Percentiles rank a stretch among this genome's conserved stretches.
phyloP scores from a whole-genome alignment of 1,139 yeast genomes.

The Saccharomyces hybrid region DNA sequence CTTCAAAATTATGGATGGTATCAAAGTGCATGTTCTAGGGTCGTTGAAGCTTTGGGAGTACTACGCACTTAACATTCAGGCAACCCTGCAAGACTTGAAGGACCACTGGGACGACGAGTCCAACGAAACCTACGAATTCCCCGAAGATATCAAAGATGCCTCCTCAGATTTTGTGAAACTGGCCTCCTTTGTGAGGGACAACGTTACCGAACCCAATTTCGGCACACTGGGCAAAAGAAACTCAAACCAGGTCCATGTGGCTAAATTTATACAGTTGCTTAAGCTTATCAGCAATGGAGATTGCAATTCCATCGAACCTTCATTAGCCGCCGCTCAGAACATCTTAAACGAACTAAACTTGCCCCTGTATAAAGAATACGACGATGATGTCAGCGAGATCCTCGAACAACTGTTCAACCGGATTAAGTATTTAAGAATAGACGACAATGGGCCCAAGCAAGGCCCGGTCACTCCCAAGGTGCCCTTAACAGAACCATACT shows the following conservation, averaged over 20 bases:
- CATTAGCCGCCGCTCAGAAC: constrained; percentile 36
- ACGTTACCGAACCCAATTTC: constrained; percentile 37
- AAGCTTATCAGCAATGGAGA: constrained; percentile 31
- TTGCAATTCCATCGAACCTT: constrained; percentile 33
- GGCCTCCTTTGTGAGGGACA: constrained; percentile 43
- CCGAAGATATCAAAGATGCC: constrained; percentile 33
- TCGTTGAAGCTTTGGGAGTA: constrained; percentile 77
- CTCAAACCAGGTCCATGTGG: constrained; percentile 46
- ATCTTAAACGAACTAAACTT: constrained; percentile 72
- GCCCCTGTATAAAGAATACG: constrained; percentile 66
- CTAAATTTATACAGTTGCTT: constrained; percentile 42
- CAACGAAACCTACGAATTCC: constrained; percentile 26
- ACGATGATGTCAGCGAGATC: constrained; percentile 59
- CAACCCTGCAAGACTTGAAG: constrained; percentile 29
- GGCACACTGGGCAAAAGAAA: constrained; percentile 41
- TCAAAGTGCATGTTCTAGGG: constrained; percentile 58
- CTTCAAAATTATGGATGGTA: constrained; percentile 51
- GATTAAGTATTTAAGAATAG: constrained; percentile 67
- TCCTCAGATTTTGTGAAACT: constrained; percentile 35
- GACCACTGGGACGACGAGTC: constrained; percentile 17
- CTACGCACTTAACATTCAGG: constrained; percentile 57
- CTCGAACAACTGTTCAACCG: constrained; percentile 65
- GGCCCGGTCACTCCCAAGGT: constrained; percentile 50
- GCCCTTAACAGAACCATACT: constrained; percentile 81
- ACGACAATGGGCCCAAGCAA: constrained; percentile 67